Base-by-base conservation (phyloP, 1,284 basidiomycete species). In the Microbotryum saponariae region DNA sequence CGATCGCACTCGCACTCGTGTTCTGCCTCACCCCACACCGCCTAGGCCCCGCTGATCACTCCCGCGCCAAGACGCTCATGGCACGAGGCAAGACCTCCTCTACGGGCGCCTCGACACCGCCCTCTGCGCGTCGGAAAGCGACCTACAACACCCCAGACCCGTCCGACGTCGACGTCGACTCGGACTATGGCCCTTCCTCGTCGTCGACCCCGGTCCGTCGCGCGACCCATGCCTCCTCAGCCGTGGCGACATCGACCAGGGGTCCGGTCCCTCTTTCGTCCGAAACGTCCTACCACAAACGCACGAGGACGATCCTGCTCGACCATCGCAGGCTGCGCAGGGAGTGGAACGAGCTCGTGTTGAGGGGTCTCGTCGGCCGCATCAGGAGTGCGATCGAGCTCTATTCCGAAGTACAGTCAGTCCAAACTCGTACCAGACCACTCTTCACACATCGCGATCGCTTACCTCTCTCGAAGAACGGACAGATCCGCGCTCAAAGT, bases 341-440 rank as follows among this genome's bases (percentile, higher is more conserved):
- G 14, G 56, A 61, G 20, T 69, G 62, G 62, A 63, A 48, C 45
- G 62, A 69, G 46, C 58, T 69, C 23, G 62, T 66, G 31, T 54
- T 67, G n/a, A 51, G 65, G 5, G 65, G 67, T 1, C 58, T 62
- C 37, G 56, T 69, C 1, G 60, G 54, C 14, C 27, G 65, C 20
- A 54, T 58, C 2, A 60, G 61, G 45, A 62, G 61, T 4, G 60
- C 60, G 4, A 54, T 67, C 23, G 67, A 69, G 29, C 46, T 69
- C 14, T 69, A 63, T 65, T 56, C 49, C 21, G 67, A 69, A 33
- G 50, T 69, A 44, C 65, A 69, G 66, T 66, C 46, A 37, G 66
- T 51, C 44, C 7, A 20, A 31, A 31, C 31, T 31, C 31, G 7
- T 31, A 31, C 31, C 10, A 31, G 31, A 31, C 31, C 6, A 27